Evolutionary conservation across 2,329 filamentous ascomycete genomes (phyloP).

Genomic region (Akanthomyces dipterigenus): DNA sequence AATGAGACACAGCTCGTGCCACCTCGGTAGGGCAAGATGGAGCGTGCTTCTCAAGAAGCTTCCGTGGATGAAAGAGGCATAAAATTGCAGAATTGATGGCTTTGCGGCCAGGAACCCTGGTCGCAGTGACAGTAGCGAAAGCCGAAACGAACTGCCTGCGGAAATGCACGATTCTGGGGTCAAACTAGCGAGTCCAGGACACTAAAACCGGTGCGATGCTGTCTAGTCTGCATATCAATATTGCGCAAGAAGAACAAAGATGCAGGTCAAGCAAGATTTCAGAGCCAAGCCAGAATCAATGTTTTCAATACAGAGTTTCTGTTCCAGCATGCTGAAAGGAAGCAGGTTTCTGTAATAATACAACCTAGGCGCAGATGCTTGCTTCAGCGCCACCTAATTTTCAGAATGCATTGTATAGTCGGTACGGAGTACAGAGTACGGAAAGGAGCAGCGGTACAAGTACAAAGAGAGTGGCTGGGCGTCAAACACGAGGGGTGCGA

Average conservation of each 20-base stretch:
- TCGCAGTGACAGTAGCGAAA: not conserved
- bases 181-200: no score
- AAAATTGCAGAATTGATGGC: no score
- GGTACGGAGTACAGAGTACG: not conserved
- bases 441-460: not conserved
- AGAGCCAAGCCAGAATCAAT: not conserved
- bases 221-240: no score
- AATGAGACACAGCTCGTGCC: not conserved
- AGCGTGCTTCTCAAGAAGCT: not conserved
- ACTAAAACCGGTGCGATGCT: no score
- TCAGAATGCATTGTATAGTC: no score
- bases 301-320: not conserved
- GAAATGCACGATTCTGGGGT: not conserved
- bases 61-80: no score
- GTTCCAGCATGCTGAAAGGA: no score
- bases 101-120: not conserved
- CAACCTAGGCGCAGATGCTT: not conserved
- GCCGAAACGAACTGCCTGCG: not conserved
- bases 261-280: not conserved
- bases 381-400: not conserved
- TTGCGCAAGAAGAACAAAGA: not conserved
- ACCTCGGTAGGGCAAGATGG: not conserved
- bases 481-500: not conserved
- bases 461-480: not conserved
- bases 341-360: no score